Evolutionary conservation across 768 basidiomycete species (phyloP).

Genomic region (Hysterangium stoloniferum): DNA sequence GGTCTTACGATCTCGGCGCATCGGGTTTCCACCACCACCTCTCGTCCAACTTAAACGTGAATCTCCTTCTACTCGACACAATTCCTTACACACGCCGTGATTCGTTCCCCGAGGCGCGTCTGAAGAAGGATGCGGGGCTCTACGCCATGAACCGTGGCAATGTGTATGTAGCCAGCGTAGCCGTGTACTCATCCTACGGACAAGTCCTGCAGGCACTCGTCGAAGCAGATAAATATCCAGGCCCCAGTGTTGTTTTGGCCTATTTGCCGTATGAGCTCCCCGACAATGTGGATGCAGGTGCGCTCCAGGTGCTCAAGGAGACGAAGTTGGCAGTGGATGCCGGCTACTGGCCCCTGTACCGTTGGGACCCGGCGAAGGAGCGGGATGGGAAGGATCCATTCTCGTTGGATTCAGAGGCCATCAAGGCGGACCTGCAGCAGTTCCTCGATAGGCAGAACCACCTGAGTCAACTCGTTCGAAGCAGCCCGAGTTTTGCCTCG

Average conservation of each 20-base stretch:
- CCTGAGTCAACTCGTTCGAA: constrained; percentile 83
- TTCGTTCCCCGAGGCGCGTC: constrained; percentile 56
- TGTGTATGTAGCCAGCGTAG: constrained; percentile 91
- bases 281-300: constrained; percentile 51
- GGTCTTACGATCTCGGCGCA: constrained; percentile 95
- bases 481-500: constrained; percentile 70
- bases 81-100: constrained; percentile 79
- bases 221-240: constrained; percentile 85
- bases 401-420: constrained; percentile 82
- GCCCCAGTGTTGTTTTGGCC: constrained; percentile 88
- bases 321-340: constrained; percentile 94
- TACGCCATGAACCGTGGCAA: constrained; percentile 99
- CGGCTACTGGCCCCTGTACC: constrained; percentile 97
- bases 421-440: constrained; percentile 87
- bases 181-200: constrained; percentile 91
- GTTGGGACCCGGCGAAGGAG: constrained; percentile 92
- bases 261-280: constrained; percentile 75
- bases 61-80: constrained; percentile 92
- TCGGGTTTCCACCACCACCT: constrained; percentile 94
- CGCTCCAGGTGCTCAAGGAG: constrained; percentile 90
- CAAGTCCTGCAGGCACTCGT: constrained; percentile 87
- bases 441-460: constrained; percentile 98
- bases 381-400: constrained; percentile 73
- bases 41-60: constrained; percentile 84
- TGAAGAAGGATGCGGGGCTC: constrained; percentile 94